Base-by-base conservation (phyloP, 2,329 filamentous ascomycete genomes). In the Clonostachys byssicola region DNA sequence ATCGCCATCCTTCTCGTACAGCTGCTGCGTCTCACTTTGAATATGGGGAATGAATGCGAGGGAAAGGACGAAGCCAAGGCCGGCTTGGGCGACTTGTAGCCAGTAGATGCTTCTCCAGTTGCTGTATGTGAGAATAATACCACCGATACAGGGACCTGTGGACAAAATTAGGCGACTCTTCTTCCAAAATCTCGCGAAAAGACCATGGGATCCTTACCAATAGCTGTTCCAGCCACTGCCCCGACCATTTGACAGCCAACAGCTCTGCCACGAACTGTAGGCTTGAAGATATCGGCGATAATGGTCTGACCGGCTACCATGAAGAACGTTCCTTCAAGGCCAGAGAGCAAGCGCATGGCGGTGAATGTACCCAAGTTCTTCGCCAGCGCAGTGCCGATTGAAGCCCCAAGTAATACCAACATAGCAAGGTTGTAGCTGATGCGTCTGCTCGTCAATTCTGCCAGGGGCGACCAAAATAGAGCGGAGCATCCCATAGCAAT, bases 21-120 rank as follows among this genome's bases (percentile, higher is more conserved):
- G 20, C 30, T 52, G 50, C 12, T 30, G n/a, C 6, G 50, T 44
- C 16, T 50, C 48, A 13, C 50, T 50, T n/a, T 46, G 30, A 3
- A 59, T 16, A 7, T 45, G 45, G 0, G 58, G 58, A 9, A 60
- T 49, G 41, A 60, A 60, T 1, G 59, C 45, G 2, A 56, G 50
- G 0, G 58, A 51, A 2, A 60, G 49, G 5, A 51, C 45, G 6
- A 60, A 36, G 1, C 58, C 58, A 5, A 60, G 48, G 4, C 58
- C 58, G 0, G 56, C 58, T 16, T 60, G 56, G 3, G 57, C 54
- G 0, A 46, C 58, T 40, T 52, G 51, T 3, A 52, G 49, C 46
- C 47, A 52, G 7, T 53, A 60, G 3, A 59, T 59, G 2, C 56
- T 55, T 36, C 58, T 44, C 58, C 58, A 60, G 14, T 57, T 56